These are phyloP conservation scores for Canavalia gladiata DNA, from an alignment of 306 rosid species.

Conservation along the genomic window DNA sequence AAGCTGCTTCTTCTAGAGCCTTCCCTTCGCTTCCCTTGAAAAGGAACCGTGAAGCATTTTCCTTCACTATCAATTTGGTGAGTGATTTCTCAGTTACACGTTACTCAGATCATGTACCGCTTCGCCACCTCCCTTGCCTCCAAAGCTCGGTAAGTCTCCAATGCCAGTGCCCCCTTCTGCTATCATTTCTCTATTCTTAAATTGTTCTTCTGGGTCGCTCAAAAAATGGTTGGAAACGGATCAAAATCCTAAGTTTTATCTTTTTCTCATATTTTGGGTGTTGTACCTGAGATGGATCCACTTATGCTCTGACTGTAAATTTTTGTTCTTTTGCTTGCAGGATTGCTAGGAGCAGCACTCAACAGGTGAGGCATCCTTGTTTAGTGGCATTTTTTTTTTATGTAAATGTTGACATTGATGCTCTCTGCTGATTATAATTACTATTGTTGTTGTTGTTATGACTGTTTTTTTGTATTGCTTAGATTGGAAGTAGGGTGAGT, in stretches of 20 bases:
- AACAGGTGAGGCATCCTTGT: conserved; percentile 60
- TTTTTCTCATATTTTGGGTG: neutral
- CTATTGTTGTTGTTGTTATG: neutral
- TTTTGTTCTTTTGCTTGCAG: conserved; percentile 54
- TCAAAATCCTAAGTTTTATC: neutral
- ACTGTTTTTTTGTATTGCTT: conserved; percentile 25
- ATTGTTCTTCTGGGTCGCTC: neutral
- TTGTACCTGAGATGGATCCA: too few relatives aligned
- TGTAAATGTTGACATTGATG: neutral
- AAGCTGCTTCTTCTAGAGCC: conserved; percentile 58
- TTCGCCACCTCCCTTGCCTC: conserved; percentile 72
- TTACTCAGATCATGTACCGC: conserved; percentile 65
- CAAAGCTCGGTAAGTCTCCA: conserved; percentile 65
- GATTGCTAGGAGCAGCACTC: conserved; percentile 65
- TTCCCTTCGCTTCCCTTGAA: conserved; percentile 40
- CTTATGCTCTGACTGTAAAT: neutral
- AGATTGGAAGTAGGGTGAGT: conserved; percentile 76
- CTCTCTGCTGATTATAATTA: neutral
- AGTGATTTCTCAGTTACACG: too few relatives aligned
- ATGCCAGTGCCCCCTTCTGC: neutral
- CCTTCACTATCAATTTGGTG: neutral
- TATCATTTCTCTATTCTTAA: too few relatives aligned
- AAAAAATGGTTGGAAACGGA: neutral
- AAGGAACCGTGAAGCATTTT: neutral
- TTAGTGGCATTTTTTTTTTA: neutral